These are phyloP conservation scores for Verticillium nonalfalfae DNA, from an alignment of 2,329 filamentous ascomycete genomes.

Conservation along the genomic window DNA sequence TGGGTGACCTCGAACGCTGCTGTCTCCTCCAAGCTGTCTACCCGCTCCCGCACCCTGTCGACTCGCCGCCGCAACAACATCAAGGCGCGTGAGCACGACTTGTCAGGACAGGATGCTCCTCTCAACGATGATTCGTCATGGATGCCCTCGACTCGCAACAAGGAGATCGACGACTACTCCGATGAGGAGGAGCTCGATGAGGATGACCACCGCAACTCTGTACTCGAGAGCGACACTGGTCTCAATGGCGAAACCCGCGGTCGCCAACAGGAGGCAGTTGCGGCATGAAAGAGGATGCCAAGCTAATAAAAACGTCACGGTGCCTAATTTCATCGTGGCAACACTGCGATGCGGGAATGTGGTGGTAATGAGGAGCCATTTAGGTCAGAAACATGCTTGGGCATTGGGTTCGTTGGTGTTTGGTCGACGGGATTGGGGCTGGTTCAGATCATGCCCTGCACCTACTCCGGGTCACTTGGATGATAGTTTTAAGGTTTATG, in stretches of 20 bases:
- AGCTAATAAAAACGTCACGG: slow-evolving; percentile 1
- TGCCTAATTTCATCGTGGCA: slow-evolving; percentile 5
- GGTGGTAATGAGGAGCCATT: background rate
- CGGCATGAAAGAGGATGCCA: slow-evolving; percentile 25
- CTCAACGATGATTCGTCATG: slow-evolving; percentile 77
- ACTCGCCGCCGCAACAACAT: slow-evolving; percentile 74
- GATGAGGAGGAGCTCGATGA: slow-evolving; percentile 63
- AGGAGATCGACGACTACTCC: slow-evolving; percentile 49
- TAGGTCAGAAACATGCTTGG: background rate
- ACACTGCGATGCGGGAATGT: background rate
- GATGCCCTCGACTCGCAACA: slow-evolving; percentile 66
- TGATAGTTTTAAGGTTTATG: background rate
- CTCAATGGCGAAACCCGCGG: slow-evolving; percentile 50
- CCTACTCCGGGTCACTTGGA: background rate
- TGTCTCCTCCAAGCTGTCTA: slow-evolving; percentile 80
- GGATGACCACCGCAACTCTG: slow-evolving; percentile 40
- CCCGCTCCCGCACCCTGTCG: slow-evolving; percentile 79
- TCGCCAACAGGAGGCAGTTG: slow-evolving; percentile 45
- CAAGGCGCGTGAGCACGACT: slow-evolving; percentile 60
- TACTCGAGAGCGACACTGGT: slow-evolving; percentile 44
- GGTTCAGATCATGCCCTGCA: background rate
- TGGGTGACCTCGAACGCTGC: slow-evolving; percentile 91
- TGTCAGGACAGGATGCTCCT: slow-evolving; percentile 75
- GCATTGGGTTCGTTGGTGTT: background rate
- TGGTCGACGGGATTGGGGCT: background rate